Conservation (phyloP, 257 asterid species). For the Nicotiana undulata region DNA sequence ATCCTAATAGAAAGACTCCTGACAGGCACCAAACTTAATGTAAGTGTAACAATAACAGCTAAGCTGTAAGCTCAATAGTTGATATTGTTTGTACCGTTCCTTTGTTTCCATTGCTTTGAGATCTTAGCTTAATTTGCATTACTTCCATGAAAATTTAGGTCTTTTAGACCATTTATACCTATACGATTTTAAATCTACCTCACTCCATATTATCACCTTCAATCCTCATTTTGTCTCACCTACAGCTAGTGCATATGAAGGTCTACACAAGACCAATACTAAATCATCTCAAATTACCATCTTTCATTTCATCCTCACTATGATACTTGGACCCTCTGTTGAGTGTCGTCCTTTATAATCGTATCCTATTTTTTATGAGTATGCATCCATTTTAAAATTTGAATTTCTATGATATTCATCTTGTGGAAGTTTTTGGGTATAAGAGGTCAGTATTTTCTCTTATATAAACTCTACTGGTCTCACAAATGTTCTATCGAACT, state of each 20-base stretch:
- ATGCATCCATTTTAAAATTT: background rate
- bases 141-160: background rate
- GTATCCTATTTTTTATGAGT: background rate
- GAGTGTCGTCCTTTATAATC: background rate
- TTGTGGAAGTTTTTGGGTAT: background rate
- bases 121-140: background rate
- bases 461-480: background rate
- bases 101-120: background rate
- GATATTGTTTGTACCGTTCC: background rate
- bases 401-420: background rate
- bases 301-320: background rate
- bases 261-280: background rate
- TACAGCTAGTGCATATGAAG: background rate
- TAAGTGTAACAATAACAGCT: background rate
- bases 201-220: background rate
- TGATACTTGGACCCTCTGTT: background rate
- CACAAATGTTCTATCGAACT: background rate
- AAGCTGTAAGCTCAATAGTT: background rate
- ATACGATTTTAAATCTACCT: background rate
- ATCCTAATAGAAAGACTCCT: background rate
- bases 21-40: background rate
- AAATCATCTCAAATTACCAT: background rate
- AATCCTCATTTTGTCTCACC: background rate
- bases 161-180: background rate
- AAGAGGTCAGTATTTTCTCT: background rate